Evolutionary conservation across 2,329 filamentous ascomycete genomes (phyloP).

Genomic region (Ilyonectria mors-panacis): DNA sequence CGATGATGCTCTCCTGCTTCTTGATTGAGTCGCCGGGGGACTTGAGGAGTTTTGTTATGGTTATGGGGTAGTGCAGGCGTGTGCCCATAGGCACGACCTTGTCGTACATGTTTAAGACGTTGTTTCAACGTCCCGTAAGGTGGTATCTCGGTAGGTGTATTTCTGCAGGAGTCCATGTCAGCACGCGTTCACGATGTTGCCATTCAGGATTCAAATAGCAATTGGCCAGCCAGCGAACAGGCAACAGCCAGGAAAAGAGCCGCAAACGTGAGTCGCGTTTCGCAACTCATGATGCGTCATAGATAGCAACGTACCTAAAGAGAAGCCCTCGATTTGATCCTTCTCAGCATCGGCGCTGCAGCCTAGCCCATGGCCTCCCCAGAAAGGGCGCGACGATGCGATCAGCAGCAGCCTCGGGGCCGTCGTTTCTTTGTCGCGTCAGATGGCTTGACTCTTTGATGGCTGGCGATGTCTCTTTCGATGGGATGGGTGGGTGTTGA

Average conservation of each 20-base stretch:
- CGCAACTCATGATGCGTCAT: conserved; percentile 17
- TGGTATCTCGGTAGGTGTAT: conserved; percentile 21
- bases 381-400: conserved; percentile 32
- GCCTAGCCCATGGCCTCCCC: conserved; percentile 56
- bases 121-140: conserved; percentile 9
- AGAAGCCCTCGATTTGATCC: conserved; percentile 51
- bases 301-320: conserved; percentile 46
- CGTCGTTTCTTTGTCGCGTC: conserved; percentile 5
- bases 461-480: conserved; percentile 30
- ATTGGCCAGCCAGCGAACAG: conserved; percentile 8
- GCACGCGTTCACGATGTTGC: conserved; percentile 20
- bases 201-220: conserved; percentile 9
- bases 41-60: conserved; percentile 87
- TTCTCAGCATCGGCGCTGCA: conserved; percentile 46
- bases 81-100: conserved; percentile 67
- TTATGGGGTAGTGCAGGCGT: conserved; percentile 92
- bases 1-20: conserved; percentile 83
- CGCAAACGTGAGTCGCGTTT: background rate
- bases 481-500: conserved; percentile 10
- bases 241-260: background rate
- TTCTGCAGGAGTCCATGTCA: conserved; percentile 31
- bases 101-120: conserved; percentile 53
- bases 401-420: conserved; percentile 15
- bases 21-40: conserved; percentile 80
- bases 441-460: conserved; percentile 1